Evolutionary conservation across 2,329 filamentous ascomycete genomes (phyloP).

Genomic region (Monilinia aucupariae): DNA sequence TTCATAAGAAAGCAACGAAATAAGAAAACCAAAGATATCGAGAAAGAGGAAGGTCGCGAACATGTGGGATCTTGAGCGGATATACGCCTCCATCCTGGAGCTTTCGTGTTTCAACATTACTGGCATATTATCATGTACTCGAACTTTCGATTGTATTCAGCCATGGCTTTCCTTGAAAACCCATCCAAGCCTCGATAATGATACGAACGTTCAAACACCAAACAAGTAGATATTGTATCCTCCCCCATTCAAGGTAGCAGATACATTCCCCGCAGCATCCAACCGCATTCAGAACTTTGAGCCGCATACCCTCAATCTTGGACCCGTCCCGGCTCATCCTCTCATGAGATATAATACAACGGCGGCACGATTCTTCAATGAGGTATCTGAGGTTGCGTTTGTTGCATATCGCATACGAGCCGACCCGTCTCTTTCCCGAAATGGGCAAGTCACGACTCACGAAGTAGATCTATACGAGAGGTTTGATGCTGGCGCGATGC

Average conservation of each 20-base stretch:
- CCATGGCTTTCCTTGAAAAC: background rate
- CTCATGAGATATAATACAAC: background rate
- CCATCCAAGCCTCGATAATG: background rate
- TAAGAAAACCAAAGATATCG: background rate
- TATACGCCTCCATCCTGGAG: background rate
- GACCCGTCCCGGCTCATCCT: background rate
- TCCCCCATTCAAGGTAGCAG: background rate
- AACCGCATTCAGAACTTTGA: background rate
- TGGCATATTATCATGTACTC: background rate
- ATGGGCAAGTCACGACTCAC: background rate
- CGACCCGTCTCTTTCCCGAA: background rate
- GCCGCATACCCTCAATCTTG: background rate
- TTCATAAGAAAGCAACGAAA: background rate
- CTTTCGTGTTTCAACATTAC: background rate
- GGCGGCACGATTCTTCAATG: background rate
- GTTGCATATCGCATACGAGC: constrained; percentile 10
- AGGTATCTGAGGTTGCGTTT: background rate
- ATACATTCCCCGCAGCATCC: background rate
- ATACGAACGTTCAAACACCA: background rate
- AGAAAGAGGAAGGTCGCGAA: background rate
- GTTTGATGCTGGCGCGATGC: background rate
- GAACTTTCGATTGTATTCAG: background rate
- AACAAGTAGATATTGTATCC: background rate
- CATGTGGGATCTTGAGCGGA: background rate
- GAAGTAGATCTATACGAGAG: background rate